These are phyloP conservation scores for Friedmanniomyces simplex DNA, from an alignment of 495 filamentous ascomycete species.

Conservation along the genomic window DNA sequence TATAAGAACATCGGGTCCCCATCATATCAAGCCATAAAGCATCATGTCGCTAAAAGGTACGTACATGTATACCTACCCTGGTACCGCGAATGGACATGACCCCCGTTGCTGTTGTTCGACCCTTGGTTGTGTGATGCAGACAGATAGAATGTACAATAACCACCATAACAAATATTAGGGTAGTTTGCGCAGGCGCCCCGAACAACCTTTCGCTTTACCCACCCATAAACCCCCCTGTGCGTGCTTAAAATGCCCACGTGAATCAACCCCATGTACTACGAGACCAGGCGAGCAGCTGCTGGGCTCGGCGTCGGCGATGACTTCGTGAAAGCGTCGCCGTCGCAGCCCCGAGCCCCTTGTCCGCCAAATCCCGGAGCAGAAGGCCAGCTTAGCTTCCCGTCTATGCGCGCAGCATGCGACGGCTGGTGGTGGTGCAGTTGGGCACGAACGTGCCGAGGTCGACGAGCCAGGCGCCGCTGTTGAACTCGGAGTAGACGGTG, in stretches of 20 bases:
- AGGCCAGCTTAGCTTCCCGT: too few relatives aligned
- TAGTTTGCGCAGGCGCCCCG: background rate
- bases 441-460: constrained; percentile 13
- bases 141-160: background rate
- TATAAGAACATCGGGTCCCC: constrained; percentile 1
- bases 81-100: background rate
- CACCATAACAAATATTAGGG: constrained; percentile 1
- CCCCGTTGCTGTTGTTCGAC: background rate
- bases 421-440: background rate
- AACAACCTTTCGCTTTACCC: background rate
- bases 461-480: constrained; percentile 20
- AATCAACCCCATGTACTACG: too few relatives aligned
- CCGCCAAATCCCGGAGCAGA: too few relatives aligned
- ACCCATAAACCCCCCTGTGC: background rate
- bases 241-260: background rate
- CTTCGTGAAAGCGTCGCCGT: too few relatives aligned
- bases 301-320: background rate
- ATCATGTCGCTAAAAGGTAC: constrained; percentile 8
- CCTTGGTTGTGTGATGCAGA: background rate
- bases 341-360: too few relatives aligned
- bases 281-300: background rate
- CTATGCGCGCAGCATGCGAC: constrained; percentile 9
- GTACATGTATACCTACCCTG: too few relatives aligned
- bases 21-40: constrained; percentile 3
- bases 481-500: constrained; percentile 19